phyloP scores from a whole-genome alignment of 1,139 yeast genomes.

The Saccharomyces uvarum region DNA sequence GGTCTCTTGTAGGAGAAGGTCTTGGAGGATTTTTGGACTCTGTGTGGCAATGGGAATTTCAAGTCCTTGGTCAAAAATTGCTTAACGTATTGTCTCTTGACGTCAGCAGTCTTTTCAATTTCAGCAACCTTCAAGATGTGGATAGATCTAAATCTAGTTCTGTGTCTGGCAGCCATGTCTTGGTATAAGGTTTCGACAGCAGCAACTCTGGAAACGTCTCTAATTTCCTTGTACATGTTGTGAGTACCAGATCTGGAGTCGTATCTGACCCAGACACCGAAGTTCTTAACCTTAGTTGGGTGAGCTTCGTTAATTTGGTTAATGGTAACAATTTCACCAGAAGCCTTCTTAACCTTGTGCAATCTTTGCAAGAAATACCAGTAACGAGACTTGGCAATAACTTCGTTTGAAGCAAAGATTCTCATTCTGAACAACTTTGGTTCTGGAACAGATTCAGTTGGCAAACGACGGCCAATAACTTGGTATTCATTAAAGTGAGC shows the following conservation, averaged over 20 bases:
- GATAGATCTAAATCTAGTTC: constrained; percentile 99
- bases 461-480: constrained; percentile 99
- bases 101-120: constrained; percentile 94
- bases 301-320: constrained; percentile 87
- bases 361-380: constrained; percentile 99
- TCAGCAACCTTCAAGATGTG: constrained; percentile 98
- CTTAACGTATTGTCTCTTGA: constrained; percentile 98
- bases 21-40: constrained; percentile 86
- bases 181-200: constrained; percentile 98
- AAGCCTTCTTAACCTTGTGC: constrained; percentile 99
- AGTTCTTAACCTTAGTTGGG: constrained; percentile 99
- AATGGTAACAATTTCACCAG: constrained; percentile 96
- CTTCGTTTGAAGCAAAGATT: constrained; percentile 98
- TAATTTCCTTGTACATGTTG: constrained; percentile 99
- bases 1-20: constrained; percentile 91
- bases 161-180: constrained; percentile 99
- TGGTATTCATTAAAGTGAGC: constrained; percentile 98
- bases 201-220: constrained; percentile 98
- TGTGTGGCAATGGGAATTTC: constrained; percentile 99
- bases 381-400: constrained; percentile 99
- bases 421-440: constrained; percentile 99
- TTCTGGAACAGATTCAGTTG: constrained; percentile 97
- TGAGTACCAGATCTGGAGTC: constrained; percentile 99
- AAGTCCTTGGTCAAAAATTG: constrained; percentile 94
- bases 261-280: constrained; percentile 99